Base-by-base conservation (phyloP, 1,139 yeast species). In the Hemisphaericaspora subhashii region DNA sequence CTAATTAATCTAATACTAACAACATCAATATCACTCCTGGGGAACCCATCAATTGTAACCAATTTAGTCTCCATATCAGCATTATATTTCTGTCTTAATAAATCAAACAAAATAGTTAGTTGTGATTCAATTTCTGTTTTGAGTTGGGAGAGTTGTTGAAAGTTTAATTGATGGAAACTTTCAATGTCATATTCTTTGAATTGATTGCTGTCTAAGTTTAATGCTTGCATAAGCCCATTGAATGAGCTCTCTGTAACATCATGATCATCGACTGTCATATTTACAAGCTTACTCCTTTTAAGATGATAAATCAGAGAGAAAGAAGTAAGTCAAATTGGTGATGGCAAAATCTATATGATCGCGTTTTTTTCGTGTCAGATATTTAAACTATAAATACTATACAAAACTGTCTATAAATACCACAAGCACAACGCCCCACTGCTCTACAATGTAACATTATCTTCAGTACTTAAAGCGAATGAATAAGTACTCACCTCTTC, bases 21-120 rank as follows among this genome's bases (percentile, higher is more conserved):
- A 5, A 90, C 86, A 52, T 92, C 96, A 23, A 90, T 75, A 55
- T 92, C 98, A 12, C 72, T 64, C 27, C 97, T 68, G 0, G 98
- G 98, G 50, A 77, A 92, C 26, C 97, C 97, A 52, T 90, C 96
- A 0, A 53, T 45, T 0, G 85, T 76, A 3, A 85, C 59, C 47
- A 90, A 63, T 0, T 81, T 69, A 0, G 94, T 81, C 14, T 72
- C 60, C 89, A 88, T 80, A 46, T 74, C 79, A 1, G 74, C 81
- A 27, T 66, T 62, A 42, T 63, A 65, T 30, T 59, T 55, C 31
- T 53, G 46, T 8, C 45, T 46, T n/a, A 72, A 52, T 13, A 67
- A 44, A 38, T 61, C 66, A 48, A 68, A 68, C 26, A 71, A 52
- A 13, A 48, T 34, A 12, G 51, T 43, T 28, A 72, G 51, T 46